phyloP scores from a whole-genome alignment of 306 rosid species.

The Lithocarpus polystachyus region DNA sequence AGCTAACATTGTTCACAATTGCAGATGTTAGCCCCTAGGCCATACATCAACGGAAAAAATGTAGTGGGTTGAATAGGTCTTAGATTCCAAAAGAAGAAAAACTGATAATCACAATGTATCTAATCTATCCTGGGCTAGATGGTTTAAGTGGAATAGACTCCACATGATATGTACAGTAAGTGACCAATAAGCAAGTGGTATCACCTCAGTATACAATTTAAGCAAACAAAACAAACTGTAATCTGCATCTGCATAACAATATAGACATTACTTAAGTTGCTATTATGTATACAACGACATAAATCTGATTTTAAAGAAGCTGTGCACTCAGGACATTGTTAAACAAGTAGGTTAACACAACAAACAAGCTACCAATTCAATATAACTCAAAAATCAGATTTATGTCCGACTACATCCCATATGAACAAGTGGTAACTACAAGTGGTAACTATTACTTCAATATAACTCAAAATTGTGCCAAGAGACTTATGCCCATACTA shows the following conservation, averaged over 20 bases:
- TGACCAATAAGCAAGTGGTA: neutral
- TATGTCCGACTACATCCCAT: too few species aligned
- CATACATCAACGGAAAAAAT: too few species aligned
- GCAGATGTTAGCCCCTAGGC: too few species aligned
- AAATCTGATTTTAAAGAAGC: neutral
- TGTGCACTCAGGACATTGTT: neutral
- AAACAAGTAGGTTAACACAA: constrained; percentile 8
- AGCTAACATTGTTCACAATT: too few species aligned
- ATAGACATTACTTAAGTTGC: neutral
- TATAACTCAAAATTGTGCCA: constrained; percentile 31
- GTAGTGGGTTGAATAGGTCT: too few species aligned
- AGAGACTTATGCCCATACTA: constrained; percentile 26
- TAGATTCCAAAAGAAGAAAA: neutral
- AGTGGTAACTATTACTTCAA: constrained; percentile 4
- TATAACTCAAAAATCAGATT: neutral
- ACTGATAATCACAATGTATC: neutral
- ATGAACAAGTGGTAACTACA: too few species aligned
- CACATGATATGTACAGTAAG: neutral
- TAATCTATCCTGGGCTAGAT: neutral
- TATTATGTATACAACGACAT: neutral
- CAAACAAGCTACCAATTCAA: constrained; percentile 11
- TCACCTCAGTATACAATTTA: neutral
- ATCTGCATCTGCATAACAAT: neutral
- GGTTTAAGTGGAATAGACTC: neutral
- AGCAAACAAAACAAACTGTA: too few species aligned